Evolutionary conservation across 495 filamentous ascomycete genomes (phyloP).

Genomic region (Aspergillus incahuasiensis): DNA sequence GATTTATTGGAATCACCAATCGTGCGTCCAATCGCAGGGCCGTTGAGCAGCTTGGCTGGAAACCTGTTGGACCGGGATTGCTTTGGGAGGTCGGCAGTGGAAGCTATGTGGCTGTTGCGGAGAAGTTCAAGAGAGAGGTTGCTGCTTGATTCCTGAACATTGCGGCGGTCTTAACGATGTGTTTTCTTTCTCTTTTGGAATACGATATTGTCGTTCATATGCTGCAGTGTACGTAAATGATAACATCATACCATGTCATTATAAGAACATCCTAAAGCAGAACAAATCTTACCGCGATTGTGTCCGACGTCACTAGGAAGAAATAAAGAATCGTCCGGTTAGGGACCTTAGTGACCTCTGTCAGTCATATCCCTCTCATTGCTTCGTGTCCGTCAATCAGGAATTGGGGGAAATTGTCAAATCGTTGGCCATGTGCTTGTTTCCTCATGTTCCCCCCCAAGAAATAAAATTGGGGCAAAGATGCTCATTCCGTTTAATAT

Average conservation of each 20-base stretch:
- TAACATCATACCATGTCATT: background rate
- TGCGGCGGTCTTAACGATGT: background rate
- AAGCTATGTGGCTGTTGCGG: constrained; percentile 18
- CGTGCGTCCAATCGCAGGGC: constrained; percentile 40
- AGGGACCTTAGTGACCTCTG: too few relatives aligned
- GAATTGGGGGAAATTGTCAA: too few relatives aligned
- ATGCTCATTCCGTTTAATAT: too few relatives aligned
- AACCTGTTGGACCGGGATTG: constrained; percentile 22
- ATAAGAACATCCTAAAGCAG: background rate
- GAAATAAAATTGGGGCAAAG: too few relatives aligned
- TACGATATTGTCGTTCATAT: background rate
- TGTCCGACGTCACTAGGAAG: too few relatives aligned
- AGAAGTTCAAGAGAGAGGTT: constrained; percentile 10
- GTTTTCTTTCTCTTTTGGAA: background rate
- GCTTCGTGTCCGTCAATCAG: too few relatives aligned
- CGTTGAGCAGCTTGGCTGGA: constrained; percentile 37
- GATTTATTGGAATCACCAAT: constrained; percentile 26
- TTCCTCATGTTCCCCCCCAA: too few relatives aligned
- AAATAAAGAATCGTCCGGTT: too few relatives aligned
- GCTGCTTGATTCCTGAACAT: background rate
- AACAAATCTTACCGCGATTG: too few relatives aligned
- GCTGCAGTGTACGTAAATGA: background rate
- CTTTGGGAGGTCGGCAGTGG: constrained; percentile 35
- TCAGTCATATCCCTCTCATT: too few relatives aligned
- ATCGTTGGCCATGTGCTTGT: too few relatives aligned